Conservation (phyloP, 2,329 filamentous ascomycete genomes). For the Gliomastix tumulicola region DNA sequence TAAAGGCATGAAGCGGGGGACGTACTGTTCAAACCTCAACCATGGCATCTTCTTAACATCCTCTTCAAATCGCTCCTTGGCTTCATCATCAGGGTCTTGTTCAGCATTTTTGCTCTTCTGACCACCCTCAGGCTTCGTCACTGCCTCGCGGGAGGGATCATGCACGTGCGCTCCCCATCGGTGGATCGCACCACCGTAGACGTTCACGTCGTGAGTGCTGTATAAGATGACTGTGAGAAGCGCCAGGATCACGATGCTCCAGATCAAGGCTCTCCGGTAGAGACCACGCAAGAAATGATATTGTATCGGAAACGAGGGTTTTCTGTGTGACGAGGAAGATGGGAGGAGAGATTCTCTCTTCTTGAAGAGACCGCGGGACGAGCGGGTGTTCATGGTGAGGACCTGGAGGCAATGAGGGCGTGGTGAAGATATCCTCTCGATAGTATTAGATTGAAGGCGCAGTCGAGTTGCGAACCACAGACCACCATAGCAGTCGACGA, state of each 20-base stretch:
- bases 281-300: constrained; percentile 42
- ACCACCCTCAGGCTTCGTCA: constrained; percentile 12
- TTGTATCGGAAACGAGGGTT: constrained; percentile 32
- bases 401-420: too few relatives aligned
- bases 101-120: constrained; percentile 7
- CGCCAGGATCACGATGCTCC: constrained; percentile 33
- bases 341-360: constrained; percentile 25
- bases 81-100: background rate
- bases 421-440: too few relatives aligned
- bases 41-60: constrained; percentile 27
- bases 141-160: background rate
- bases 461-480: too few relatives aligned
- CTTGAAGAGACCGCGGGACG: too few relatives aligned
- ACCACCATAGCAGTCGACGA: too few relatives aligned
- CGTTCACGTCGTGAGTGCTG: constrained; percentile 17
- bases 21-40: constrained; percentile 30
- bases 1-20: too few relatives aligned
- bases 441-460: too few relatives aligned
- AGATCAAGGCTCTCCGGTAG: constrained; percentile 44
- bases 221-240: constrained; percentile 33
- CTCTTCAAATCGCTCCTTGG: constrained; percentile 13
- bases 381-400: too few relatives aligned
- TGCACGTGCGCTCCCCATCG: constrained; percentile 1
- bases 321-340: constrained; percentile 23
- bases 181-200: constrained; percentile 9